Percentiles rank a stretch among this genome's conserved stretches.
phyloP scores from a whole-genome alignment of 129 eudicot species.

The Ambrosia artemisiifolia region DNA sequence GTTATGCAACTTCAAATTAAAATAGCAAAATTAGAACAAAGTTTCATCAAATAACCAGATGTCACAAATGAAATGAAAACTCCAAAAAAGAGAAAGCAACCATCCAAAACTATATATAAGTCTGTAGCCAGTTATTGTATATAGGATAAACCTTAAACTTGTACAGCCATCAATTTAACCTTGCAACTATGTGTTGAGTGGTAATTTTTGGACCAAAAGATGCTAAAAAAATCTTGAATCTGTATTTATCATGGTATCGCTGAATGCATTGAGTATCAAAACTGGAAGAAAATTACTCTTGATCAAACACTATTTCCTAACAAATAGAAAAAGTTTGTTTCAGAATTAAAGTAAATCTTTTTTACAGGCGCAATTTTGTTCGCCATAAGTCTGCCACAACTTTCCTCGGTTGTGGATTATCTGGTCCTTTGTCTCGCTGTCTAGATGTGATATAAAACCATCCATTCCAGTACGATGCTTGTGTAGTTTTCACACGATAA shows the following conservation, averaged over 20 bases:
- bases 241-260: neutral
- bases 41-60: too few species aligned
- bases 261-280: neutral
- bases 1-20: too few species aligned
- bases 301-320: neutral
- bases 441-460: constrained; percentile 87
- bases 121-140: too few species aligned
- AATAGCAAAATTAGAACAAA: too few species aligned
- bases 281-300: neutral
- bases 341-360: neutral
- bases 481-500: constrained; percentile 70
- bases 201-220: too few species aligned
- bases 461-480: constrained; percentile 75
- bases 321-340: neutral
- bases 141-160: too few species aligned
- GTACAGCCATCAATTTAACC: too few species aligned
- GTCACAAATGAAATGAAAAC: too few species aligned
- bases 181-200: too few species aligned
- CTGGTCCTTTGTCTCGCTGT: constrained; percentile 69
- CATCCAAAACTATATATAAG: too few species aligned
- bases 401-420: constrained; percentile 58
- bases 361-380: constrained; percentile 53
- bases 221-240: too few species aligned
- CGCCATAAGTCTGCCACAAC: constrained; percentile 68
- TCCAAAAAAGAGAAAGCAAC: too few species aligned